Evolutionary conservation across 2,329 filamentous ascomycete genomes (phyloP).

Genomic region (Fusarium torulosum): DNA sequence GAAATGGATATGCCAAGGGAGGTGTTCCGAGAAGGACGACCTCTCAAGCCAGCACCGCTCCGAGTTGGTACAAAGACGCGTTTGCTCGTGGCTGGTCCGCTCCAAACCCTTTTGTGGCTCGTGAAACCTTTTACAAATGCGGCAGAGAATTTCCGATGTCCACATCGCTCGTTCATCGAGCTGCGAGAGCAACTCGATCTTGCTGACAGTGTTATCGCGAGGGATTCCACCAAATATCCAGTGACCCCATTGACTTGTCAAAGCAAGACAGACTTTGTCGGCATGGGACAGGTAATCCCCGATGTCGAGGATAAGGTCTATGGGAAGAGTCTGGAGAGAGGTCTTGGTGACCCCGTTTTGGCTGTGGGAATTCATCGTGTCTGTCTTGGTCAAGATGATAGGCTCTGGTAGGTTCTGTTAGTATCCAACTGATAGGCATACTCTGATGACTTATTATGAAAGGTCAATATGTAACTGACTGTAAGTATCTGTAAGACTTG

Average conservation of each 20-base stretch:
- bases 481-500: no score
- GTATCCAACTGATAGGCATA: no score
- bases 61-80: not conserved
- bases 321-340: not conserved
- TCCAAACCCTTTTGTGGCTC: not conserved
- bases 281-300: not conserved
- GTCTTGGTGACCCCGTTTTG: not conserved
- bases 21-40: not conserved
- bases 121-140: not conserved
- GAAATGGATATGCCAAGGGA: not conserved
- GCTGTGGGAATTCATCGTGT: no score
- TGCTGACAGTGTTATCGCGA: not conserved
- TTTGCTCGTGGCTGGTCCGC: not conserved
- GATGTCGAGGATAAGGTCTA: not conserved
- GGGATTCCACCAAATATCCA: not conserved
- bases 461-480: no score
- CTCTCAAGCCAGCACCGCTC: not conserved
- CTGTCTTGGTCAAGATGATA: no score
- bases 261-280: not conserved
- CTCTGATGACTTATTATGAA: no score
- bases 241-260: not conserved
- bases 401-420: no score
- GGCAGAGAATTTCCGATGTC: not conserved
- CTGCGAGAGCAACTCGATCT: accelerated
- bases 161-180: not conserved